Conservation (phyloP, 495 filamentous ascomycete genomes). For the Glutinoglossum americanum region DNA sequence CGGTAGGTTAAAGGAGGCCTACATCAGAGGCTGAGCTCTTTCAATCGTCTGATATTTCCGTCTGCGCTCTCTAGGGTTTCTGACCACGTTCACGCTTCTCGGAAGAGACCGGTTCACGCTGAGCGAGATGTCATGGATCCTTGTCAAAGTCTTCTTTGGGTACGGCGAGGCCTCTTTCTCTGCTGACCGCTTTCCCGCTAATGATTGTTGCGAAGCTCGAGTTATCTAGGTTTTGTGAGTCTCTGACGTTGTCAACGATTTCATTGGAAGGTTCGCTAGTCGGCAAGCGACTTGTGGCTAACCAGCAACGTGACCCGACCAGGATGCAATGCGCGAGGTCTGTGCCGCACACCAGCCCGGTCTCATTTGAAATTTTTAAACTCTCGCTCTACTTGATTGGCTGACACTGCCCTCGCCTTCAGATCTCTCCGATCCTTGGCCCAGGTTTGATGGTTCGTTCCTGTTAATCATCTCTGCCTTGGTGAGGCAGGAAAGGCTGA, state of each 20-base stretch:
- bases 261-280: neutral
- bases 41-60: neutral
- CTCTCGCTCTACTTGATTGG: neutral
- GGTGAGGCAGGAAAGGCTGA: neutral
- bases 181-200: neutral
- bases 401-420: neutral
- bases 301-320: constrained; percentile 12
- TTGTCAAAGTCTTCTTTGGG: constrained; percentile 70
- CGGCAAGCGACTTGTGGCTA: constrained; percentile 18
- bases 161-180: constrained; percentile 11
- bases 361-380: constrained; percentile 8
- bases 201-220: constrained; percentile 25
- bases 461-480: neutral
- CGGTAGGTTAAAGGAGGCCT: constrained; percentile 20
- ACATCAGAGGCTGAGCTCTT: neutral
- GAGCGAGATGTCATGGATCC: constrained; percentile 61
- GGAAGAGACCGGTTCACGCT: constrained; percentile 55
- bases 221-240: constrained; percentile 62
- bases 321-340: constrained; percentile 5
- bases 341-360: neutral
- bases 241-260: neutral
- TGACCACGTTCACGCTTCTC: constrained; percentile 80
- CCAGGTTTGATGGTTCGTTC: constrained; percentile 43
- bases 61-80: constrained; percentile 38
- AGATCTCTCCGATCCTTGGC: constrained; percentile 31